Evolutionary conservation across 106 monocot genomes (phyloP).

Genomic region (Allium fistulosum): DNA sequence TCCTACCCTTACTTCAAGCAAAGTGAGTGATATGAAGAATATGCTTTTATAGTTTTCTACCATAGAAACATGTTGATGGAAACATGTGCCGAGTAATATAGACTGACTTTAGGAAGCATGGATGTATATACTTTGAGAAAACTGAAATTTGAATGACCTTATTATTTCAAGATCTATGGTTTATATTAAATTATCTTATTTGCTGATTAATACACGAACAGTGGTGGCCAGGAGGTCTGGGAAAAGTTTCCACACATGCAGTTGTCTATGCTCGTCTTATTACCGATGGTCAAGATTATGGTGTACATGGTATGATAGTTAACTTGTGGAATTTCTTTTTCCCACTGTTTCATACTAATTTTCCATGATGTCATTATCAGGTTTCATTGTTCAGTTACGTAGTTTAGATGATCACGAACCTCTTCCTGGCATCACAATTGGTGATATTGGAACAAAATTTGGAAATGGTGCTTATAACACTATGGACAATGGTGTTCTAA

Average conservation of each 20-base stretch:
- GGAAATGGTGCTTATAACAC: conserved; percentile 96
- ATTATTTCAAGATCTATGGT: no score
- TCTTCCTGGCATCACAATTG: conserved; percentile 86
- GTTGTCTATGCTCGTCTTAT: conserved; percentile 84
- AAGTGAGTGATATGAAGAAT: conserved; percentile 34
- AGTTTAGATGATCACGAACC: conserved; percentile 91
- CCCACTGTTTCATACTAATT: no score
- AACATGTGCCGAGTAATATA: no score
- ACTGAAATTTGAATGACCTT: no score
- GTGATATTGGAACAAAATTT: conserved; percentile 97
- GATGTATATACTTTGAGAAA: no score
- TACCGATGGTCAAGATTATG: conserved; percentile 71
- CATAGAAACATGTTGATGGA: no score
- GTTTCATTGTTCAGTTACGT: conserved; percentile 94
- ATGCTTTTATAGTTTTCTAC: no score
- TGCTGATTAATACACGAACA: conserved; percentile 5
- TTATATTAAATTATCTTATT: no score
- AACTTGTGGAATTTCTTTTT: background rate
- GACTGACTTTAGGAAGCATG: no score
- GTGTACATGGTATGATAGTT: conserved; percentile 66
- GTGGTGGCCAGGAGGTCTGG: conserved; percentile 99
- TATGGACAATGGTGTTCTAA: conserved; percentile 96
- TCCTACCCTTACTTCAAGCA: conserved; percentile 94
- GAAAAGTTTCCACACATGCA: conserved; percentile 92
- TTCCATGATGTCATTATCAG: conserved; percentile 18